A percentile compares a stretch with the other conserved stretches of the same genome.
These are phyloP conservation scores for Mycosphaerella arachidis DNA, from an alignment of 2,329 filamentous ascomycete genomes.

Conservation along the genomic window DNA sequence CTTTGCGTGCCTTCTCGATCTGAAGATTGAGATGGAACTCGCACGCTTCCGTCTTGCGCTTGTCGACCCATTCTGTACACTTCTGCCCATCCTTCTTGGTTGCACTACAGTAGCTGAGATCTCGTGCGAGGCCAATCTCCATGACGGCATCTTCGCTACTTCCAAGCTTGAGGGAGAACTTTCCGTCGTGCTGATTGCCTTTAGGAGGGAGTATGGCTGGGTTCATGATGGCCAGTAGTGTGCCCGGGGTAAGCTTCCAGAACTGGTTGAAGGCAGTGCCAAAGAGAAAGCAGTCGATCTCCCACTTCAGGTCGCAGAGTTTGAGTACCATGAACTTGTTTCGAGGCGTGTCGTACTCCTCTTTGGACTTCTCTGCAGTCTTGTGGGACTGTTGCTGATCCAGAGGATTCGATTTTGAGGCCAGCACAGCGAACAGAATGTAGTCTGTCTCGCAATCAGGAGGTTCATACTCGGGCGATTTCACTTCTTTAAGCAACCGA, in stretches of 20 bases:
- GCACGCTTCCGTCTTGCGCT: slow-evolving; percentile 81
- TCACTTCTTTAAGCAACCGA: slow-evolving; percentile 74
- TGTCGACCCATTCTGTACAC: slow-evolving; percentile 83
- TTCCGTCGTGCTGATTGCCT: slow-evolving; percentile 68
- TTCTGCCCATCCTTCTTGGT: slow-evolving; percentile 76
- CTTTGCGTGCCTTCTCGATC: slow-evolving; percentile 63
- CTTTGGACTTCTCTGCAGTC: slow-evolving; percentile 45
- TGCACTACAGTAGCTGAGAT: slow-evolving; percentile 83
- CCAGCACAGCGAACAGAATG: slow-evolving; percentile 82
- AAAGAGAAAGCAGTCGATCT: slow-evolving; percentile 89
- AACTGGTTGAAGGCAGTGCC: slow-evolving; percentile 84
- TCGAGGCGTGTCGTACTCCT: slow-evolving; percentile 47
- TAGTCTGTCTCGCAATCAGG: slow-evolving; percentile 82
- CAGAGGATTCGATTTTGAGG: slow-evolving; percentile 79
- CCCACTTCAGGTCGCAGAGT: slow-evolving; percentile 82
- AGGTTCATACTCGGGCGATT: slow-evolving; percentile 74
- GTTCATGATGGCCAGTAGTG: slow-evolving; percentile 86
- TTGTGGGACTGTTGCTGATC: slow-evolving; percentile 49
- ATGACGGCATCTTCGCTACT: slow-evolving; percentile 84
- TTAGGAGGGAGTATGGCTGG: slow-evolving; percentile 86
- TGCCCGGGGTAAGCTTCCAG: slow-evolving; percentile 91
- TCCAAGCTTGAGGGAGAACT: slow-evolving; percentile 79
- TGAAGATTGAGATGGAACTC: slow-evolving; percentile 87
- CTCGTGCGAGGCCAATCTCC: slow-evolving; percentile 78
- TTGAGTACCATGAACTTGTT: slow-evolving; percentile 92